A percentile compares a stretch with the other conserved stretches of the same genome.
Evolutionary conservation across 2,329 filamentous ascomycete species (phyloP).

Genomic region (Corinectria fuckeliana): DNA sequence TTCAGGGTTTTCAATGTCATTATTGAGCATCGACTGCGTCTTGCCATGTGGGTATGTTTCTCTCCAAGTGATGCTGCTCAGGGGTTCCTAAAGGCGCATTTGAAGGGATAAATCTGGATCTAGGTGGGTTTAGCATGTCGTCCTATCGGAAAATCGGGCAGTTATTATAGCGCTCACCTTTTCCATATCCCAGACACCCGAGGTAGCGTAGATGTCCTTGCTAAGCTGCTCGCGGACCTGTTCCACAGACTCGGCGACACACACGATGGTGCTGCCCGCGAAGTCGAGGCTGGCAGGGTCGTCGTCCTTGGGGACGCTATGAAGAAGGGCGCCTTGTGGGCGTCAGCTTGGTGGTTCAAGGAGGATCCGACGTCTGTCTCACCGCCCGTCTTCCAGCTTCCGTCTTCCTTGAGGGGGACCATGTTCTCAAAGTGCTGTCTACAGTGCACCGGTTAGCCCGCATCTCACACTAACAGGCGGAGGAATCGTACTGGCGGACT

Average conservation of each 20-base stretch:
- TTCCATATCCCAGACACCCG: constrained; percentile 81
- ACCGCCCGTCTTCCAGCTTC: constrained; percentile 71
- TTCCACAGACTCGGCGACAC: constrained; percentile 70
- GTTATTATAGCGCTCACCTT: constrained; percentile 54
- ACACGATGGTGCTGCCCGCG: constrained; percentile 74
- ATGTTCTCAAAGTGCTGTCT: constrained; percentile 63
- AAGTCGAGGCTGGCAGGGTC: constrained; percentile 68
- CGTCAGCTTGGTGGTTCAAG: neutral
- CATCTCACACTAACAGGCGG: neutral
- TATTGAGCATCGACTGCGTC: neutral
- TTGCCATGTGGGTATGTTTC: neutral
- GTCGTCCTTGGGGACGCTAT: constrained; percentile 69
- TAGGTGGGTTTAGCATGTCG: constrained; percentile 28
- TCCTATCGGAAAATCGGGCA: neutral
- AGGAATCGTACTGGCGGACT: constrained; percentile 57
- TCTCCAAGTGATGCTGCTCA: constrained; percentile 3
- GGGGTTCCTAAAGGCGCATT: constrained; percentile 49
- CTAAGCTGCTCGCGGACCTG: constrained; percentile 71
- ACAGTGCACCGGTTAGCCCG: constrained; percentile 16
- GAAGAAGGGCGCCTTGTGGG: constrained; percentile 67
- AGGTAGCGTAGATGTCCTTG: constrained; percentile 74
- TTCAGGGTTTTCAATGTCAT: constrained; percentile 1
- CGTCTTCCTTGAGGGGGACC: constrained; percentile 58
- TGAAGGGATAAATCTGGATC: constrained; percentile 59
- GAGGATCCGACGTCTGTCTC: no score